Percentiles rank a stretch among this genome's conserved stretches.
Evolutionary conservation across 345 rosid species (phyloP).

Genomic region (Orychophragmus violaceus): DNA sequence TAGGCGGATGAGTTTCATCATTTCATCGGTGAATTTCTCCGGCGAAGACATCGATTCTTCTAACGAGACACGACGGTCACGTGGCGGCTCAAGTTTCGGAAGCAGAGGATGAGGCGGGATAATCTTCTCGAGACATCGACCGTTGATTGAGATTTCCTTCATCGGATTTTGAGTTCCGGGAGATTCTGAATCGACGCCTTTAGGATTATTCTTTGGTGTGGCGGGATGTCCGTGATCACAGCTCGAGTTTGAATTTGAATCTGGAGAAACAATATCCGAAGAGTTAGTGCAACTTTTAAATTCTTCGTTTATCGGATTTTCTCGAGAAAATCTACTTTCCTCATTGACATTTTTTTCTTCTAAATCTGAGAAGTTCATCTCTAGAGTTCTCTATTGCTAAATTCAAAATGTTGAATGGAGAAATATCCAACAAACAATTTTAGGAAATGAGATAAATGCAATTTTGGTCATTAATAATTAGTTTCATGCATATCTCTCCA

Average conservation of each 20-base stretch:
- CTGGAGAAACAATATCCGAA: neutral
- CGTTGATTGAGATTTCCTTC: conserved; percentile 2
- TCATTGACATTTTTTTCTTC: neutral
- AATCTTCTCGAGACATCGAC: conserved; percentile 5
- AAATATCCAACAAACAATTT: neutral
- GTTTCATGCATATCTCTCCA: conserved; percentile 1
- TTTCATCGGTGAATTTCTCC: conserved; percentile 26
- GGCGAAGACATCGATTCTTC: conserved; percentile 13
- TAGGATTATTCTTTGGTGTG: neutral
- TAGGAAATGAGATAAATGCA: neutral
- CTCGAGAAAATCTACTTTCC: neutral
- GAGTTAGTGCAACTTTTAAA: neutral
- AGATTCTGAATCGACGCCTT: neutral
- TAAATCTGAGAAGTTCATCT: neutral
- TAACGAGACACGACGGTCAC: conserved; percentile 26
- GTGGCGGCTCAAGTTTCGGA: conserved; percentile 82
- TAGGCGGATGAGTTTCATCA: conserved; percentile 54
- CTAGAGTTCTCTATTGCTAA: neutral
- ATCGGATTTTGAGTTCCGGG: neutral
- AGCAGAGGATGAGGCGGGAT: conserved; percentile 56
- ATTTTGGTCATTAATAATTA: neutral
- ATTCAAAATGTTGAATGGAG: neutral
- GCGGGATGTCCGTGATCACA: conserved; percentile 3
- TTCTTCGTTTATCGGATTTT: conserved; percentile 1
- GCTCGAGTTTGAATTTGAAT: conserved; percentile 15